Base-by-base conservation (phyloP, 2,329 filamentous ascomycete species). In the Beauveria asiatica region DNA sequence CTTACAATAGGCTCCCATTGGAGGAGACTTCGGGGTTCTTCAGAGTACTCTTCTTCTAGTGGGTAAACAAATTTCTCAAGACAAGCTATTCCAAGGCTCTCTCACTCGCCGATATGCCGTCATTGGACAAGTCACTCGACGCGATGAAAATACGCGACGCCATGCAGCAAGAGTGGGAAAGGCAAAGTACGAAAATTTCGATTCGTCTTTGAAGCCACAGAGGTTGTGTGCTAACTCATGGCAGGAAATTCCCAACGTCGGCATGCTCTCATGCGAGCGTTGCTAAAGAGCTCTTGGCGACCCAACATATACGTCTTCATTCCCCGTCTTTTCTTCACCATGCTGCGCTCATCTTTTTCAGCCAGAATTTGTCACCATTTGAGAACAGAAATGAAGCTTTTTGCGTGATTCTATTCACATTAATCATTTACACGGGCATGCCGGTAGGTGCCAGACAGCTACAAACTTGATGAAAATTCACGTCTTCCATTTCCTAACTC, bases 361-460 rank as follows among this genome's bases (percentile, higher is more conserved):
- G 17, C 16, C 9, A 19, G 19, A 27, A 56, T 6, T 45, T 19
- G 42, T 19, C 7, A 9, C 42, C 52, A 0, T 58, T 58, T 41
- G 55, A 58, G 16, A 44, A 41, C 23, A 50, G 55, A 17, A 58
- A 58, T 33, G 55, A 58, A 23, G 55, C 55, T 25, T 50, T 58
- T 10, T 23, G 55, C 11, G 11, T 58, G 4, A 19, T 58, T 3
- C 3, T 58, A 16, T 50, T 50, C 10, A 51, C 55, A 30, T 17
- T 44, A 1, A 11, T 50, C 25, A 50, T 57, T 41, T 57, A 57
- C 33, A 50, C 33, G 9, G 55, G 55, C 45, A 50, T 57, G 45
- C 17, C 55, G 19, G 55, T 57, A 39, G 16, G 55, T 57, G 5
- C 33, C 5, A 39, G 13, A 6, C n/a, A 21, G 7, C 1, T 30